A percentile compares a stretch with the other conserved stretches of the same genome.
These are phyloP conservation scores for Calonectria pauciramosa DNA, from an alignment of 2,329 filamentous ascomycete genomes.

Conservation along the genomic window DNA sequence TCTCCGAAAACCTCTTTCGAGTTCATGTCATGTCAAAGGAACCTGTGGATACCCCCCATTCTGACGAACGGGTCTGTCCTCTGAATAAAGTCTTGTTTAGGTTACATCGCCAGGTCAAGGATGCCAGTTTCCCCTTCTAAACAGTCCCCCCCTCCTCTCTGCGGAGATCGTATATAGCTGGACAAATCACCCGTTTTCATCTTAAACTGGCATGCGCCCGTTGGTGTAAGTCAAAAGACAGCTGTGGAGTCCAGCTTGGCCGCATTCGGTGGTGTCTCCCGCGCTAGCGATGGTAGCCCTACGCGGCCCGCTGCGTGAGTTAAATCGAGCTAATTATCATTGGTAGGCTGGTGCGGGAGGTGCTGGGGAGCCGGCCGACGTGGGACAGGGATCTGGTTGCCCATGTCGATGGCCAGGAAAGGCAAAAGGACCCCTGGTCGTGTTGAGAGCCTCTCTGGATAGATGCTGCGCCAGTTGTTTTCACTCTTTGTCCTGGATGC, in stretches of 20 bases:
- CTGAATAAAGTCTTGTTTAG: neutral
- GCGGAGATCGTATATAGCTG: neutral
- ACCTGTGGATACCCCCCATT: neutral
- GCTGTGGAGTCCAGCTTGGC: neutral
- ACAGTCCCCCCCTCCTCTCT: neutral
- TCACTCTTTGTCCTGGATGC: neutral
- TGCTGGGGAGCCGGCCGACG: neutral
- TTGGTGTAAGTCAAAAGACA: neutral
- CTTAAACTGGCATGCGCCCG: neutral
- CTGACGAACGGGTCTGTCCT: neutral
- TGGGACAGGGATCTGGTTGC: neutral
- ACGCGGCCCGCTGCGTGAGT: slow-evolving; percentile 19
- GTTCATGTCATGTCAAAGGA: neutral
- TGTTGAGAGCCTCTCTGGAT: neutral
- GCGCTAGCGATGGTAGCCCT: neutral
- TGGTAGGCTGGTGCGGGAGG: slow-evolving; percentile 9
- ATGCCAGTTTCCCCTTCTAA: neutral
- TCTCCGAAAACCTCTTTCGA: neutral
- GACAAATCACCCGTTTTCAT: neutral
- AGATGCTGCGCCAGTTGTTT: neutral
- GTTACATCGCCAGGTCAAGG: neutral
- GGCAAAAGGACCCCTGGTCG: neutral
- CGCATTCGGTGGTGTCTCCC: neutral
- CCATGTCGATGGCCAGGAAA: neutral
- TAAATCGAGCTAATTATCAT: slow-evolving; percentile 32